Evolutionary conservation across 23 red algal genomes (phyloP).

Genomic region (Gracilaria domingensis): DNA sequence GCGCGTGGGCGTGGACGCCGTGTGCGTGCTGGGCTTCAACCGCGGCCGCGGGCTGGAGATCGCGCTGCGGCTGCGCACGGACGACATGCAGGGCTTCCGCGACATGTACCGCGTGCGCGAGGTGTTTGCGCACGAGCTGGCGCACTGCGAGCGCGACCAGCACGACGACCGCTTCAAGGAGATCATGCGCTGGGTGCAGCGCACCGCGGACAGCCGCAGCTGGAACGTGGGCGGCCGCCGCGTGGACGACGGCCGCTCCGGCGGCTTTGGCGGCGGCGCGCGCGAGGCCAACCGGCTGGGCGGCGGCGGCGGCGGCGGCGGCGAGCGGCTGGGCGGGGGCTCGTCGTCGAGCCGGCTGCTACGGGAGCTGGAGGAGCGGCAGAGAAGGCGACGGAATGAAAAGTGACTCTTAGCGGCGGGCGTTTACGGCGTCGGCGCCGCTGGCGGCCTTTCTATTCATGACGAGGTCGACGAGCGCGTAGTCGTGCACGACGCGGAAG

Average conservation of each 20-base stretch:
- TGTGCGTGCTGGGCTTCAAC: conserved; percentile 95
- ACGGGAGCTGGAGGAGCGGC: conserved; percentile 21
- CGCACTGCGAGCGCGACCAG: conserved; percentile 76
- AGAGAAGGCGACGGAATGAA: background rate
- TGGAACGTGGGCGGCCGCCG: conserved; percentile 31
- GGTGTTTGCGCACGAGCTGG: conserved; percentile 90
- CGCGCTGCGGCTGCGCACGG: conserved; percentile 86
- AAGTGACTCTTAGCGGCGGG: background rate
- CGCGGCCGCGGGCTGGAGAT: conserved; percentile 64
- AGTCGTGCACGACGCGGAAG: conserved; percentile 35
- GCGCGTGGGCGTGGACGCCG: conserved; percentile 85
- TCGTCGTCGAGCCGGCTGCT: background rate
- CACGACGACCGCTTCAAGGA: conserved; percentile 87
- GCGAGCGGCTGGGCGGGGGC: background rate
- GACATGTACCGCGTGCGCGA: conserved; percentile 69
- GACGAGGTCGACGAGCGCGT: conserved; percentile 25
- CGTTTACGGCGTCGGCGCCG: background rate
- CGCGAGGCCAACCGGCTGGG: background rate
- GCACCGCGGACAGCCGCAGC: conserved; percentile 47
- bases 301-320: background rate
- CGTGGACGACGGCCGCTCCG: background rate
- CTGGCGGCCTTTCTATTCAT: background rate
- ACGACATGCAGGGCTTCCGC: conserved; percentile 86
- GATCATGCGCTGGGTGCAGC: conserved; percentile 74
- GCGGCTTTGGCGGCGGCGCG: background rate